phyloP scores from a whole-genome alignment of 148 eudicot species.

The Tetragonia tetragonoides region DNA sequence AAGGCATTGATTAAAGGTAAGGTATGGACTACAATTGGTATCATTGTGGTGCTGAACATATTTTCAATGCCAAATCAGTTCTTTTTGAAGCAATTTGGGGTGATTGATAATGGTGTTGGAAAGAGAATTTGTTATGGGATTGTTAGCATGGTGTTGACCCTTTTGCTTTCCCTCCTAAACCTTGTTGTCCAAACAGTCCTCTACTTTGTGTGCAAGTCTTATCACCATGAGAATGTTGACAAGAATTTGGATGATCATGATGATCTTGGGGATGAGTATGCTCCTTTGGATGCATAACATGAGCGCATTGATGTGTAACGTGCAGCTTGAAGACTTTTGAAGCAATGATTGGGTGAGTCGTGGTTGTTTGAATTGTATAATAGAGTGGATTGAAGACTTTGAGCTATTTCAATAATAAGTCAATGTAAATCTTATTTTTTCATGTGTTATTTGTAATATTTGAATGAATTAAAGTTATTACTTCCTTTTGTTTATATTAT shows the following conservation, averaged over 20 bases:
- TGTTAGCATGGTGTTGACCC: conserved; percentile 19
- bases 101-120: conserved; percentile 16
- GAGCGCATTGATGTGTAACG: conserved; percentile 8
- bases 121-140: conserved; percentile 25
- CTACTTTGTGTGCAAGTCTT: conserved; percentile 61
- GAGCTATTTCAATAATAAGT: no score
- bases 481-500: no score
- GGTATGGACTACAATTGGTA: conserved; percentile 19
- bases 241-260: conserved; percentile 42
- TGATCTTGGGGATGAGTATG: conserved; percentile 37
- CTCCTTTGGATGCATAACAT: conserved; percentile 37
- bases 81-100: background rate
- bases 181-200: conserved; percentile 47
- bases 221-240: conserved; percentile 49
- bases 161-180: conserved; percentile 22
- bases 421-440: no score
- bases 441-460: no score
- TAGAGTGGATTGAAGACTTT: no score
- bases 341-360: no score
- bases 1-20: conserved; percentile 49
- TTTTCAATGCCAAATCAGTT: conserved; percentile 12
- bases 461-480: no score
- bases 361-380: no score
- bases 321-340: conserved; percentile 5
- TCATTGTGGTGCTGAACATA: conserved; percentile 22